Percentiles rank a stretch among this genome's conserved stretches.
Evolutionary conservation across 1,284 basidiomycete genomes (phyloP).

Genomic region (Sanghuangporus weigelae): DNA sequence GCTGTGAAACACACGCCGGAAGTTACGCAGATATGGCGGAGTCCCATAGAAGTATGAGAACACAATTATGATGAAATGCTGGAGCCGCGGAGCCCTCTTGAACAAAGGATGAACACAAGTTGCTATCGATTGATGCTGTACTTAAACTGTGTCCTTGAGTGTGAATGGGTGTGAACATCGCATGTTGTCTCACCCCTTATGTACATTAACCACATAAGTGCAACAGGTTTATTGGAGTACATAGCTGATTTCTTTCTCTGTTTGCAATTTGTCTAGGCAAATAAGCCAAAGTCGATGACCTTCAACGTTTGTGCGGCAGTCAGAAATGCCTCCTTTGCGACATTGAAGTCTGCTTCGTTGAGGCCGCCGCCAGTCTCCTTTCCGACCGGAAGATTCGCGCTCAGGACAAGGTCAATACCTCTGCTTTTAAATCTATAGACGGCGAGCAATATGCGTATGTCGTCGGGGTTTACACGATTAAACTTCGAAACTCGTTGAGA

Average conservation of each 20-base stretch:
- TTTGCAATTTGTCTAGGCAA: conserved; percentile 33
- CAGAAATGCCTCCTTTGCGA: conserved; percentile 50
- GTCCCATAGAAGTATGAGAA: not conserved
- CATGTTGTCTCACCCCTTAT: not conserved
- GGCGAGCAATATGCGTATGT: conserved; percentile 72
- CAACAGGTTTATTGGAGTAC: not conserved
- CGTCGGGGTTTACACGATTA: conserved; percentile 54
- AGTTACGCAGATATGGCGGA: not conserved
- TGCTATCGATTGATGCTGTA: not conserved
- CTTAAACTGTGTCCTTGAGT: not conserved
- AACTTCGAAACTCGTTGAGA: conserved; percentile 75
- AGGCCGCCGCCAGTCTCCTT: conserved; percentile 41
- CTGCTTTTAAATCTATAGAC: conserved; percentile 73
- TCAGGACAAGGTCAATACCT: conserved; percentile 73
- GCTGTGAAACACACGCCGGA: not conserved
- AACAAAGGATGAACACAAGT: not conserved
- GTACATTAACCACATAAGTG: not conserved
- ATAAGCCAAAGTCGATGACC: conserved; percentile 72
- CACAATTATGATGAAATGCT: not conserved
- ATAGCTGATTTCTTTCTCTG: not conserved
- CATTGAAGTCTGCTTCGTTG: conserved; percentile 31
- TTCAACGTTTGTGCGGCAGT: conserved; percentile 53
- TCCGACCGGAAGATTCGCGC: conserved; percentile 69
- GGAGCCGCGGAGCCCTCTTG: not conserved
- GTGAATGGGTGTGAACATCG: not conserved